Percentiles rank a stretch among this genome's conserved stretches.
phyloP scores from a whole-genome alignment of 768 basidiomycete genomes.

The Baorangia bicolor region DNA sequence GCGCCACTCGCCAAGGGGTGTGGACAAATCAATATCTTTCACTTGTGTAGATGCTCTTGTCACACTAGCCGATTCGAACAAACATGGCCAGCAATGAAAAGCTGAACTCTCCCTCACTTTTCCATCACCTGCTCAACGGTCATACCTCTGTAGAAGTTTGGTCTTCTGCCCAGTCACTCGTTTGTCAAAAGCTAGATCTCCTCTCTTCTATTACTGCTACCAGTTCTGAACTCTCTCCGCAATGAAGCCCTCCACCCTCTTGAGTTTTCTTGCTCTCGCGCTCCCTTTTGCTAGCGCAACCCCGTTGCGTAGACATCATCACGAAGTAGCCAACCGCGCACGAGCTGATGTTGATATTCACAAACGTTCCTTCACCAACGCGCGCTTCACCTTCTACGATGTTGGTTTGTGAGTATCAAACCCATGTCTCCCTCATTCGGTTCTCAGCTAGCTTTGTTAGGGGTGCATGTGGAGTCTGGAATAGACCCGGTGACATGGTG shows the following conservation, averaged over 20 bases:
- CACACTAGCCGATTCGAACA: slow-evolving; percentile 23
- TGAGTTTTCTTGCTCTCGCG: slow-evolving; percentile 35
- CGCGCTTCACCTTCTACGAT: slow-evolving; percentile 55
- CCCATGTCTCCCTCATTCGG: not conserved
- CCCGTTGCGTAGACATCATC: slow-evolving; percentile 36
- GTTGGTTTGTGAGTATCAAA: slow-evolving; percentile 43
- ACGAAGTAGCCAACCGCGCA: slow-evolving; percentile 47
- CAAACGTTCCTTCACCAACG: slow-evolving; percentile 34
- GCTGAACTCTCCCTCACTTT: not conserved
- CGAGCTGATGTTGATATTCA: slow-evolving; percentile 35
- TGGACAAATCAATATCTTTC: not conserved
- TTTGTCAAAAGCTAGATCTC: slow-evolving; percentile 12
- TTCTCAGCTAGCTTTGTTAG: slow-evolving; percentile 28
- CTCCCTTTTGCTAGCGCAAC: slow-evolving; percentile 36
- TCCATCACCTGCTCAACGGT: slow-evolving; percentile 1
- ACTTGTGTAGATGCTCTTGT: slow-evolving; percentile 1
- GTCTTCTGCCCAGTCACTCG: slow-evolving; percentile 22
- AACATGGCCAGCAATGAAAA: slow-evolving; percentile 12
- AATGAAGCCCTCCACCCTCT: slow-evolving; percentile 31
- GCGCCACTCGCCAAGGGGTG: not conserved
- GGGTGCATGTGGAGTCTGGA: slow-evolving; percentile 53
- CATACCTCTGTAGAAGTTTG: slow-evolving; percentile 2
- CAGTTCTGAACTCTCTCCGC: not conserved
- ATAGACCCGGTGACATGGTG: slow-evolving; percentile 32
- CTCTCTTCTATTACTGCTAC: not conserved